Percentiles rank a stretch among this genome's conserved stretches.
phyloP scores from a whole-genome alignment of 129 eudicot genomes.

The Artemisia annua region DNA sequence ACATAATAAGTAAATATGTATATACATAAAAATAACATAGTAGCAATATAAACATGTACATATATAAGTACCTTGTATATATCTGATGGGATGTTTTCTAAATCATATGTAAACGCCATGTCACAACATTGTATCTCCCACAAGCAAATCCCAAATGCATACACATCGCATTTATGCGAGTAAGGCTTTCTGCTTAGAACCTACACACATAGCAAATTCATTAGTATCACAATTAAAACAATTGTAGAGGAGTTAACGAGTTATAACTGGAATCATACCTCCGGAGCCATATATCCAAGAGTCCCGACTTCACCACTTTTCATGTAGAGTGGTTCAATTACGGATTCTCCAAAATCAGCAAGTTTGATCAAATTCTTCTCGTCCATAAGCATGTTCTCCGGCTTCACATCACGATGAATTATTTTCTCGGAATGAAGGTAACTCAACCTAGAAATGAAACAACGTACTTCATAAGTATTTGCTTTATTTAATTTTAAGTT shows the following conservation, averaged over 20 bases:
- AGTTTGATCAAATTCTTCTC: slow-evolving; percentile 33
- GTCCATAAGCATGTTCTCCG: slow-evolving; percentile 50
- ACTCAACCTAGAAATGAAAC: slow-evolving; percentile 34
- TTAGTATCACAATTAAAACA: neutral
- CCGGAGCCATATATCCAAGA: slow-evolving; percentile 63
- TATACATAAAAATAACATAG: neutral
- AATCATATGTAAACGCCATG: slow-evolving; percentile 35
- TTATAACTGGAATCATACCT: slow-evolving; percentile 30
- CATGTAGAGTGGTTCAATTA: slow-evolving; percentile 35
- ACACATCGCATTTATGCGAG: slow-evolving; percentile 43
- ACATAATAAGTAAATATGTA: neutral
- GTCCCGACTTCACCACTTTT: slow-evolving; percentile 54
- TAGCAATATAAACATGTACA: neutral
- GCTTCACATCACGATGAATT: slow-evolving; percentile 52
- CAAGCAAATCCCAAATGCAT: slow-evolving; percentile 50
- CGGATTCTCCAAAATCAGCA: slow-evolving; percentile 36
- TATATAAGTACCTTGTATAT: slow-evolving; percentile 22
- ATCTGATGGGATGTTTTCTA: slow-evolving; percentile 29
- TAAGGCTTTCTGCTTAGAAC: slow-evolving; percentile 33
- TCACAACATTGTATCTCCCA: slow-evolving; percentile 57
- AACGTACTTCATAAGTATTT: neutral
- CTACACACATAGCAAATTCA: slow-evolving; percentile 10
- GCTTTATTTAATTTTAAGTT: neutral
- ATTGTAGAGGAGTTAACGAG: neutral
- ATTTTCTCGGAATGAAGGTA: slow-evolving; percentile 52